These are phyloP conservation scores for Rhizomucor miehei DNA, from an alignment of 371 early-diverging fungal species.

Conservation along the genomic window DNA sequence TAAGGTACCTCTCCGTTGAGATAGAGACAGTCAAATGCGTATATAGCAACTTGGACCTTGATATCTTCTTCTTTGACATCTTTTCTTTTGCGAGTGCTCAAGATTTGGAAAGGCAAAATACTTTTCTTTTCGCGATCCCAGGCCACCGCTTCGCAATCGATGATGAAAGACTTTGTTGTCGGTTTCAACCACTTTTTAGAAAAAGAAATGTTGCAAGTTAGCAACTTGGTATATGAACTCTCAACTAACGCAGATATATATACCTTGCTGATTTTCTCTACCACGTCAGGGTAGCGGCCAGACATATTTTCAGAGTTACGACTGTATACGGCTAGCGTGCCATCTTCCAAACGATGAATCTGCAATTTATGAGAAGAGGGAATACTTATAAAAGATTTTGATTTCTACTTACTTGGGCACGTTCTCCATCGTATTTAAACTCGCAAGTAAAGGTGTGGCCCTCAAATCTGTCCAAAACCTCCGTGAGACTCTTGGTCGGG, in stretches of 20 bases:
- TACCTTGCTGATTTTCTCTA: slow-evolving; percentile 68
- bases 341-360: slow-evolving; percentile 82
- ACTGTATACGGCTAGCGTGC: slow-evolving; percentile 84
- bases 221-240: not conserved
- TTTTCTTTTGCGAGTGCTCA: slow-evolving; percentile 98
- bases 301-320: slow-evolving; percentile 98
- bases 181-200: slow-evolving; percentile 54
- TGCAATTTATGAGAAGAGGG: slow-evolving; percentile 9
- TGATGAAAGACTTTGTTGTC: slow-evolving; percentile 82
- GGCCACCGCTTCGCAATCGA: slow-evolving; percentile 99
- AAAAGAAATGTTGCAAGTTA: slow-evolving; percentile 1
- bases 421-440: slow-evolving; percentile 99
- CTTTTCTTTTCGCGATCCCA: slow-evolving; percentile 88
- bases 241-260: not conserved
- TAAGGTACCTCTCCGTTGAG: slow-evolving; percentile 81
- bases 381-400: not conserved
- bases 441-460: slow-evolving; percentile 94
- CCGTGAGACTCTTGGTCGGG: slow-evolving; percentile 94
- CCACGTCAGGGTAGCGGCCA: slow-evolving; percentile 93
- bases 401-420: slow-evolving; percentile 81
- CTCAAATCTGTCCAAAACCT: slow-evolving; percentile 95
- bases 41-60: slow-evolving; percentile 94
- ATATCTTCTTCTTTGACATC: slow-evolving; percentile 91
- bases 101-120: slow-evolving; percentile 97
- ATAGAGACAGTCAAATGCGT: slow-evolving; percentile 98